These are phyloP conservation scores for Ceratocystis ficicola DNA, from an alignment of 2,329 filamentous ascomycete species.

Conservation along the genomic window DNA sequence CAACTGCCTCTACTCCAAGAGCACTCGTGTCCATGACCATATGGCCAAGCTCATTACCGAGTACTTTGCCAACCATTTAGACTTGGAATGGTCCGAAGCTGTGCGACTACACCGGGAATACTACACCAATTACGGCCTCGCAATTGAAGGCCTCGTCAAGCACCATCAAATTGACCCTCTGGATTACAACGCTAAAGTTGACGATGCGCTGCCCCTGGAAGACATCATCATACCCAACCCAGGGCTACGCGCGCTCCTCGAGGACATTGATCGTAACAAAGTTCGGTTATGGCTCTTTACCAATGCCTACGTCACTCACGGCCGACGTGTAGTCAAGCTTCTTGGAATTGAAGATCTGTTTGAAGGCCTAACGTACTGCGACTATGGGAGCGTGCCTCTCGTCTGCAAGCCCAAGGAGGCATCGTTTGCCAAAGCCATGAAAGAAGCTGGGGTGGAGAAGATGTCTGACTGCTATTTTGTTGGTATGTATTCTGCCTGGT, in stretches of 20 bases:
- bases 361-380: constrained; percentile 88
- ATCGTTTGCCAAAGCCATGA: constrained; percentile 85
- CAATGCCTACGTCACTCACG: constrained; percentile 89
- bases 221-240: constrained; percentile 68
- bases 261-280: constrained; percentile 71
- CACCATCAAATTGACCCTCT: constrained; percentile 92
- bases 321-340: constrained; percentile 65
- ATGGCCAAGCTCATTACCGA: constrained; percentile 73
- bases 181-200: constrained; percentile 87
- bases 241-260: constrained; percentile 59
- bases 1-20: constrained; percentile 90
- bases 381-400: constrained; percentile 62
- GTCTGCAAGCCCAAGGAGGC: constrained; percentile 75
- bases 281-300: constrained; percentile 90
- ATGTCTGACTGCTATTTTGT: constrained; percentile 79
- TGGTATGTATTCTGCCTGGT: constrained; percentile 46
- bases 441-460: constrained; percentile 58
- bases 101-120: constrained; percentile 77
- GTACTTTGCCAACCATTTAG: constrained; percentile 56
- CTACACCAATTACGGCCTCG: constrained; percentile 92
- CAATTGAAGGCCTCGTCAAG: constrained; percentile 84
- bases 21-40: constrained; percentile 70
- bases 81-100: constrained; percentile 65
- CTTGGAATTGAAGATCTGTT: constrained; percentile 79
- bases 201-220: constrained; percentile 85